Percentiles rank a stretch among this genome's conserved stretches.
phyloP scores from a whole-genome alignment of 176 grass and related monocot genomes.

The Ensete glaucum region DNA sequence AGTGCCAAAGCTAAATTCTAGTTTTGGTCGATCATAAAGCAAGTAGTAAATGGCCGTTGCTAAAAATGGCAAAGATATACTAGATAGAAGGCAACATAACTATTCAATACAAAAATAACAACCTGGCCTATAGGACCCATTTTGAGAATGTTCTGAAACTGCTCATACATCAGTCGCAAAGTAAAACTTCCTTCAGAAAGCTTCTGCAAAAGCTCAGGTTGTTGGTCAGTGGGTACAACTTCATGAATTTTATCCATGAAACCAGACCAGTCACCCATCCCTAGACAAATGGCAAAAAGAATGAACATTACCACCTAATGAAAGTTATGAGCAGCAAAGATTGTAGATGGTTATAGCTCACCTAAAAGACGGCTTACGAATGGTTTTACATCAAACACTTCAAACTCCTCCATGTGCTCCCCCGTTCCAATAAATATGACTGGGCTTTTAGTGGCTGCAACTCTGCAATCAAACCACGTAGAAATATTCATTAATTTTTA shows the following conservation, averaged over 20 bases:
- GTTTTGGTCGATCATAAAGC: no score
- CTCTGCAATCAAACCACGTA: conserved; percentile 38
- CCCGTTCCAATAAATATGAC: conserved; percentile 82
- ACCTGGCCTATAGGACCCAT: conserved; percentile 95
- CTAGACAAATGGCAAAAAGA: conserved; percentile 26
- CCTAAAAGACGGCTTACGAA: conserved; percentile 88
- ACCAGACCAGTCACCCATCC: conserved; percentile 90
- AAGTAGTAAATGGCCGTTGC: no score
- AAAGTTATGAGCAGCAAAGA: neutral
- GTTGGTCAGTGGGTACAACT: conserved; percentile 86
- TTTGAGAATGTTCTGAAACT: conserved; percentile 85
- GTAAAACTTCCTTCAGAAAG: conserved; percentile 90
- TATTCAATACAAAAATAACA: neutral
- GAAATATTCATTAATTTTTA: neutral
- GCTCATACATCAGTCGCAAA: conserved; percentile 88
- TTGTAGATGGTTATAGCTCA: conserved; percentile 22
- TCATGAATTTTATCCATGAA: conserved; percentile 98
- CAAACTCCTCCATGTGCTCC: conserved; percentile 84
- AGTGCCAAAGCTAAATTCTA: no score
- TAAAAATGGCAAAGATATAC: neutral
- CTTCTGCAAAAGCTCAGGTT: conserved; percentile 80
- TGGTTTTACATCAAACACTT: conserved; percentile 92
- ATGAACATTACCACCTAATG: conserved; percentile 1
- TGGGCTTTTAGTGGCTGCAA: conserved; percentile 88
- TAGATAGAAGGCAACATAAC: neutral